Evolutionary conservation across 108 stramenopile genomes (phyloP), one percentile per base, ranked within the genome.

Genomic region (Heterococcus sp.): DNA sequence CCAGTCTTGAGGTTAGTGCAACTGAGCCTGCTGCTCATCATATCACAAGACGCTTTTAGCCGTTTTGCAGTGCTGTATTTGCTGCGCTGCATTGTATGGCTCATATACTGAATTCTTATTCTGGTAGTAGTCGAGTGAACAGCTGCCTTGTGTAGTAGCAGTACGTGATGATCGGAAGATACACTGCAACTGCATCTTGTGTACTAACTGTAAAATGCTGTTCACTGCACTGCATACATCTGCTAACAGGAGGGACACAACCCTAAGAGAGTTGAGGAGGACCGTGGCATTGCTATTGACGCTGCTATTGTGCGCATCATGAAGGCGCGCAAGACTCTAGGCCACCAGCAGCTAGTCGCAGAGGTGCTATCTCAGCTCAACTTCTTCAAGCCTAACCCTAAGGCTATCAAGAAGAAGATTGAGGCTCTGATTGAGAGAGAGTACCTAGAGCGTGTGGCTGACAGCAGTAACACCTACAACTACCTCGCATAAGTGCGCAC

Each of bases 221-320:
- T 21, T 58, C 46, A 58, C 21, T 58, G 8, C 46, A 8, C 46
- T 21, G 14, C 46, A 8, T 58, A 21, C 46, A 21, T 58, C 46
- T 21, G 46, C 46, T 58, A 58, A 58, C 46, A 58, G 69, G 91
- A 96, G 46, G 85, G 92, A 32, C 92, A 94, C 90, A 98, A 94
- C 89, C 94, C 94, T 33, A 97, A 96, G 86, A 85, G 93, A 4
- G 96, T 99, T 1, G 95, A 98, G 89, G 98, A 98, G 77, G 98
- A 99, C 88, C 89, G 82, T 37, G 77, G 74, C 30, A 89, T 93
- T 88, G 96, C 97, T 32, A 98, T 99, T 74, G 98, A 98, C 89
- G 98, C 98, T 39, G 95, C 97, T 34, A 94, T 98, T 84, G 98
- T 99, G 5, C 94, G 98, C 75, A 99, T 96, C 87, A 99, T 99